Evolutionary conservation across 768 basidiomycete genomes (phyloP), one percentile per base, ranked within the genome.

Genomic region (Leccinum ochraceum): DNA sequence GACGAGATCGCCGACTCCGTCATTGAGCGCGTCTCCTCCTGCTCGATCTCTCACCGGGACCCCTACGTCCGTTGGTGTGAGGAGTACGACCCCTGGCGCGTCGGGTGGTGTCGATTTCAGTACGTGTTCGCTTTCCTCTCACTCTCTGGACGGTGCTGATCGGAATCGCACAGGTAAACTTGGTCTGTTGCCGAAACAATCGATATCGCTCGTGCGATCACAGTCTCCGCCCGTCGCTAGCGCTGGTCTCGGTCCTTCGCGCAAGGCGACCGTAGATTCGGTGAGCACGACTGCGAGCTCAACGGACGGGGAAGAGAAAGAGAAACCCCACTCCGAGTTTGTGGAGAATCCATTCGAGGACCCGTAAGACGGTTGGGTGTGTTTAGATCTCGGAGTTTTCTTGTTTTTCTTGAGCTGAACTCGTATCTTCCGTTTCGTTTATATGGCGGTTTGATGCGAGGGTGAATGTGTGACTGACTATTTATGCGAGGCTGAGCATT

Each of bases 271-370:
- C 17, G 50, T 63, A 5, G 54, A 60, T 49, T 64, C 65, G 17
- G 57, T 60, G 66, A 62, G 64, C 5, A 60, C 66, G 30, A 51
- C 67, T 55, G 71, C 77, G 26, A 65, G 63, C 13, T 63, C 62
- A 26, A 52, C 66, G 56, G 74, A 79, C 26, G 76, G 80, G 7
- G 85, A 86, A 58, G 86, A 83, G 6, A 84, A 86, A 58, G 86
- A 83, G 57, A 86, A 20, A 46, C 44, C 11, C 10, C 5, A 83
- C n/a, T 67, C 88, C 64, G 89, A 89, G 71, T 90, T 88, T 71
- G 80, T 82, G 4, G 87, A 89, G 79, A 89, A 85, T 66, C 89
- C 89, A 37, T 91, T 91, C 61, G 88, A 90, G 59, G 86, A 89
- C 22, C 14, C 9, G 44, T 46, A 20, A 46, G 44, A 20, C n/a